These are phyloP conservation scores for Suhomyces yuchorum DNA, from an alignment of 1,139 yeast genomes.

Conservation along the genomic window DNA sequence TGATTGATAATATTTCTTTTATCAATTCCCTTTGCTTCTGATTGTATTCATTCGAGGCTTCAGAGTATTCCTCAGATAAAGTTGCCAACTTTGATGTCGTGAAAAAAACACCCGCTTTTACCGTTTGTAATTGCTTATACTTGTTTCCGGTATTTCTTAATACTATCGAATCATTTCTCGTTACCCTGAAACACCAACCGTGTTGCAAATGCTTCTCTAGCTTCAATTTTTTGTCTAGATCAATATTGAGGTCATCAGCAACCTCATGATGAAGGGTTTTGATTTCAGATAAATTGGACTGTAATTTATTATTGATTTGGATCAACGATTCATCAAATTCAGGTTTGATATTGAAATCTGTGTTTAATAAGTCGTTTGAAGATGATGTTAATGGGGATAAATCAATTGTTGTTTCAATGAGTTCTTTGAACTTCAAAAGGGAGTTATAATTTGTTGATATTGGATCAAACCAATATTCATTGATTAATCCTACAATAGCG, in stretches of 20 bases:
- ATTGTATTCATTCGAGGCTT: conserved; percentile 67
- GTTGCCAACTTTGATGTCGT: conserved; percentile 66
- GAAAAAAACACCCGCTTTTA: conserved; percentile 92
- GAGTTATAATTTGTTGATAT: conserved; percentile 51
- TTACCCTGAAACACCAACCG: conserved; percentile 93
- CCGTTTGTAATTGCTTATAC: conserved; percentile 82
- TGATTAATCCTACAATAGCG: conserved; percentile 36
- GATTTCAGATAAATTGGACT: conserved; percentile 56
- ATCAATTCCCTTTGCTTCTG: conserved; percentile 76
- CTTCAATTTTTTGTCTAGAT: conserved; percentile 83
- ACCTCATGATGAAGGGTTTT: conserved; percentile 60
- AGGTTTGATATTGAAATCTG: conserved; percentile 83
- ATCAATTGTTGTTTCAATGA: conserved; percentile 92
- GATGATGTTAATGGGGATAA: conserved; percentile 70
- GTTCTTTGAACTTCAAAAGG: conserved; percentile 71
- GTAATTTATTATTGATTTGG: conserved; percentile 59
- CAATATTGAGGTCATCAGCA: conserved; percentile 77
- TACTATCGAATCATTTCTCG: conserved; percentile 84
- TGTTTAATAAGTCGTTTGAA: conserved; percentile 38
- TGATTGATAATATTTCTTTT: conserved; percentile 75
- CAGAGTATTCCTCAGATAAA: conserved; percentile 60
- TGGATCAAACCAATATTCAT: conserved; percentile 59
- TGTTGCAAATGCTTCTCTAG: conserved; percentile 82
- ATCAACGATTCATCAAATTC: conserved; percentile 82
- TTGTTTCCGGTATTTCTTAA: conserved; percentile 61